These are phyloP conservation scores for Elsinoe australis DNA, from an alignment of 2,329 filamentous ascomycete genomes.

Conservation along the genomic window DNA sequence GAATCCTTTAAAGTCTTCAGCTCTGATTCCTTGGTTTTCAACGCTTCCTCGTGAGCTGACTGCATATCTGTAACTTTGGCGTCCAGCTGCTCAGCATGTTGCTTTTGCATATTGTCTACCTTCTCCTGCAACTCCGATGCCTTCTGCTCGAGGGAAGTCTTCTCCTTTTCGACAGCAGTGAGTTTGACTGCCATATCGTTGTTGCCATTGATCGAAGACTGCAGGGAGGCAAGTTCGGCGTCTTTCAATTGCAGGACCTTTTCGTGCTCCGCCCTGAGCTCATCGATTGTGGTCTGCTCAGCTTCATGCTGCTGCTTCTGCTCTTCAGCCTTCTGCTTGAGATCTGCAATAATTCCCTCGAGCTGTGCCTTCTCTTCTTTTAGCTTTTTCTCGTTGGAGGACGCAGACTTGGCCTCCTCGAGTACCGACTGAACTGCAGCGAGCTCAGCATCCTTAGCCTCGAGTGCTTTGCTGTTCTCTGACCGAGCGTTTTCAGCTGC, in stretches of 20 bases:
- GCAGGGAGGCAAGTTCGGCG: constrained; percentile 3
- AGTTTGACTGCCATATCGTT: constrained; percentile 1
- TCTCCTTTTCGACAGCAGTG: constrained; percentile 1
- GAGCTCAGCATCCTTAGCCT: constrained; percentile 17
- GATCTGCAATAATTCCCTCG: neutral
- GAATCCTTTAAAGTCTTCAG: constrained; percentile 3
- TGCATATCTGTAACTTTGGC: neutral
- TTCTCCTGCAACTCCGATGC: constrained; percentile 6
- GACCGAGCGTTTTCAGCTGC: constrained; percentile 5
- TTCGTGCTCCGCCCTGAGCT: constrained; percentile 1
- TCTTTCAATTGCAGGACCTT: constrained; percentile 2
- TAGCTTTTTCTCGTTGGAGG: too few relatives aligned
- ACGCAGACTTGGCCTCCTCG: too few relatives aligned
- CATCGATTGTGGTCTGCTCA: neutral
- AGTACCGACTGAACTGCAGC: too few relatives aligned
- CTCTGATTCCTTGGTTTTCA: constrained; percentile 15
- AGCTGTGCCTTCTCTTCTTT: neutral
- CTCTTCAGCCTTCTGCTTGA: neutral
- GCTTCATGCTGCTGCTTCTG: neutral
- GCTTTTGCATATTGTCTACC: constrained; percentile 5
- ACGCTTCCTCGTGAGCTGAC: neutral
- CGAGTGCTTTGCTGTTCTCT: constrained; percentile 3
- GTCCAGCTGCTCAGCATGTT: neutral
- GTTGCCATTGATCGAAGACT: neutral
- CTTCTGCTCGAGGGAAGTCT: neutral